These are phyloP conservation scores for Artemisia tridentata DNA, from an alignment of 129 eudicot species.

Conservation along the genomic window DNA sequence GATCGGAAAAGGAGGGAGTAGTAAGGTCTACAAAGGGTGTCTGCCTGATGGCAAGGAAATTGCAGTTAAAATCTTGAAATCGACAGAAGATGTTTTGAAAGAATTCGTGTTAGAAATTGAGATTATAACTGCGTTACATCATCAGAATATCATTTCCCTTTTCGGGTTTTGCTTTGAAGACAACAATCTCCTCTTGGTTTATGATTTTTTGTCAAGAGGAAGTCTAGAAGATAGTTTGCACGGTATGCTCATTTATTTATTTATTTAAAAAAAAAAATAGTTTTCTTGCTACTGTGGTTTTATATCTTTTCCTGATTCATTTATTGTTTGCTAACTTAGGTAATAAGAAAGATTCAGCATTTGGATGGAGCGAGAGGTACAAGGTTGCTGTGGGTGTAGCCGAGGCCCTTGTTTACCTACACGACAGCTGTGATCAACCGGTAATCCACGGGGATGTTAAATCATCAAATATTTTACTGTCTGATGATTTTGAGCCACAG, in stretches of 20 bases:
- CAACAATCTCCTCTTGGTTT: slow-evolving; percentile 72
- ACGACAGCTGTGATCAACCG: slow-evolving; percentile 39
- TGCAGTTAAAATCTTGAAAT: slow-evolving; percentile 42
- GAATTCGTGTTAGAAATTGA: slow-evolving; percentile 41
- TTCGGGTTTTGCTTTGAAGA: slow-evolving; percentile 87
- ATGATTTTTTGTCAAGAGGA: slow-evolving; percentile 83
- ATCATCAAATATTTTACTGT: slow-evolving; percentile 87
- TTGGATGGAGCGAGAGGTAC: slow-evolving; percentile 65
- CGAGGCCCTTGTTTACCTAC: slow-evolving; percentile 58
- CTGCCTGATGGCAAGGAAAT: slow-evolving; percentile 61
- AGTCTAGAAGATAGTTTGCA: slow-evolving; percentile 89
- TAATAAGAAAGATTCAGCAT: slow-evolving; percentile 35
- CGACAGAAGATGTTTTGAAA: slow-evolving; percentile 35
- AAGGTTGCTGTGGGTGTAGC: slow-evolving; percentile 74
- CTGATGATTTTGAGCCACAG: slow-evolving; percentile 92
- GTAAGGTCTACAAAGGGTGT: slow-evolving; percentile 74
- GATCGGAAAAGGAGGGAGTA: slow-evolving; percentile 95
- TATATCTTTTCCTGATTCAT: background rate
- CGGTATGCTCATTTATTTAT: slow-evolving; percentile 60
- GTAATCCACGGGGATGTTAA: slow-evolving; percentile 93
- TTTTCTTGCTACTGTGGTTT: too few species aligned
- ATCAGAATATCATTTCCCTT: slow-evolving; percentile 76
- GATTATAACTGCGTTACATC: slow-evolving; percentile 65
- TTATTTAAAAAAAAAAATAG: too few species aligned
- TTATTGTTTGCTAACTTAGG: slow-evolving; percentile 24